A percentile compares a stretch with the other conserved stretches of the same genome.
Conservation (phyloP, 768 basidiomycete genomes). For the Obba rivulosa region DNA sequence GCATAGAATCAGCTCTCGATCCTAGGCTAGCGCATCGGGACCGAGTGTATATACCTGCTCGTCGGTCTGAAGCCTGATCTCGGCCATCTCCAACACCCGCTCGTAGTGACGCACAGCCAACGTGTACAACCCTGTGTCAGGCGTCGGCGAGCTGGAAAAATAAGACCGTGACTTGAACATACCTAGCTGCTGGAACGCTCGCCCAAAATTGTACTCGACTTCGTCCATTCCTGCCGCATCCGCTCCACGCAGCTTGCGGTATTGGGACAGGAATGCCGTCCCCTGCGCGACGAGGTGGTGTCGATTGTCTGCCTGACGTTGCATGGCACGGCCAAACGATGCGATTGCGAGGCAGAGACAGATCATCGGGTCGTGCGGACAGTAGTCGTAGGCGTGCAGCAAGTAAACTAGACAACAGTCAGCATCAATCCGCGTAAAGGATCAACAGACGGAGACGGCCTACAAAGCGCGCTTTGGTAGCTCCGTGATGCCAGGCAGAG, state of each 20-base stretch:
- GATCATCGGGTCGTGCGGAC: conserved; percentile 78
- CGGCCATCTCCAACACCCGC: conserved; percentile 58
- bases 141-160: neutral
- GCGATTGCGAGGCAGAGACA: conserved; percentile 80
- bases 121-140: conserved; percentile 60
- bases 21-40: too few relatives aligned
- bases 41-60: conserved; percentile 20
- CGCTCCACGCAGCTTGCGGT: conserved; percentile 56
- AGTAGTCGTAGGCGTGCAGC: conserved; percentile 82
- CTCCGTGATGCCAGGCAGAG: conserved; percentile 80
- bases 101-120: conserved; percentile 86
- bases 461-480: conserved; percentile 89
- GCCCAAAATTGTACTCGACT: conserved; percentile 90
- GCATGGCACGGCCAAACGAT: conserved; percentile 87
- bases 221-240: conserved; percentile 50
- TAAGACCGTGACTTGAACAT: conserved; percentile 15
- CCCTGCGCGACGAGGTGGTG: conserved; percentile 87
- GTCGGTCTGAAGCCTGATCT: conserved; percentile 31
- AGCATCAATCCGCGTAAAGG: neutral
- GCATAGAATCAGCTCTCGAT: neutral
- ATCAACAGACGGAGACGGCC: conserved; percentile 24
- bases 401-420: conserved; percentile 78
- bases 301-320: conserved; percentile 90
- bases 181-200: conserved; percentile 94
- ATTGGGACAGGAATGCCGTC: conserved; percentile 79